Conservation (phyloP, 2,329 filamentous ascomycete species). For the Sarocladium oryzae region DNA sequence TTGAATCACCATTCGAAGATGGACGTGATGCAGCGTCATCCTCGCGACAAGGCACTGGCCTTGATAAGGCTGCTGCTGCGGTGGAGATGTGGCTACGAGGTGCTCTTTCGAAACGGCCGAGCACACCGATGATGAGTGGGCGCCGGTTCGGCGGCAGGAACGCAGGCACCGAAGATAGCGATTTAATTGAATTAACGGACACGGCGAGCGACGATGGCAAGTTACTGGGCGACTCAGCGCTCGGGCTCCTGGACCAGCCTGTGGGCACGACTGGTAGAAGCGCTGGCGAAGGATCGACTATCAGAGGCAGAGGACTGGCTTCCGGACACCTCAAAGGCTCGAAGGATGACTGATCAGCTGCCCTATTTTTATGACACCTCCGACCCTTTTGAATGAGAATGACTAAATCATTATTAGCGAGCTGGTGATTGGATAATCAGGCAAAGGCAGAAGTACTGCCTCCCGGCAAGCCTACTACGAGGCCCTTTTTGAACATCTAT, state of each 20-base stretch:
- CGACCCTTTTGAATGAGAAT: neutral
- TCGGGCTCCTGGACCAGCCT: constrained; percentile 23
- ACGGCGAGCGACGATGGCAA: constrained; percentile 49
- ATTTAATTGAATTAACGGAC: constrained; percentile 68
- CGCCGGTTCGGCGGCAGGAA: constrained; percentile 23
- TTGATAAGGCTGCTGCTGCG: constrained; percentile 80
- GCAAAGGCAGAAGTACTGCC: neutral
- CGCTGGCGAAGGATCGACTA: constrained; percentile 26
- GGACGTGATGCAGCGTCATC: constrained; percentile 35
- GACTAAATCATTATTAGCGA: constrained; percentile 2
- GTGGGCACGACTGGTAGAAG: constrained; percentile 30
- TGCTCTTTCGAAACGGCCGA: constrained; percentile 60
- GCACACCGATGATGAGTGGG: constrained; percentile 40
- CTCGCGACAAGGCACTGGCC: constrained; percentile 42
- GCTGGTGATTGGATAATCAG: neutral
- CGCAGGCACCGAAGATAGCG: constrained; percentile 36
- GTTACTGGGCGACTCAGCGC: constrained; percentile 16
- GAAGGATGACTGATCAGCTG: constrained; percentile 32
- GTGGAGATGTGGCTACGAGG: constrained; percentile 89
- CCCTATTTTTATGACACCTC: neutral
- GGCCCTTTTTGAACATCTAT: neutral
- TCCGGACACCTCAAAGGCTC: constrained; percentile 29
- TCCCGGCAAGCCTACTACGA: neutral
- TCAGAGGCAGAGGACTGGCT: constrained; percentile 27
- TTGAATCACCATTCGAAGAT: constrained; percentile 45